Base-by-base conservation (phyloP, 2,329 filamentous ascomycete species). In the Zymoseptoria pseudotritici region DNA sequence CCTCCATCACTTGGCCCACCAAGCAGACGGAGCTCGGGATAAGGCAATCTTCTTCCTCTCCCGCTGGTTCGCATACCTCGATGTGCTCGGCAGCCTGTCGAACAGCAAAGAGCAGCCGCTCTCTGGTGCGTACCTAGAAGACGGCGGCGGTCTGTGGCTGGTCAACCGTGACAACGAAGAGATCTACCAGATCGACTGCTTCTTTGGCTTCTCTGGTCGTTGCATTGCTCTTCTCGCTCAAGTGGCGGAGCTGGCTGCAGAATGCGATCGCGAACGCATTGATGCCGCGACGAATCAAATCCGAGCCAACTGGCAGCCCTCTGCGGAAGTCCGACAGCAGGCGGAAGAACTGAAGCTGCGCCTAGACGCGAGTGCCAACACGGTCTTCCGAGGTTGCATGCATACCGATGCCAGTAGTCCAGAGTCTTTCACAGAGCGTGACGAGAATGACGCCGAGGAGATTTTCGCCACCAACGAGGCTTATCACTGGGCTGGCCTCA, bases 51-150 rank as follows among this genome's bases (percentile, higher is more conserved):
- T 87, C 57, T 94, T 95, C 69, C 80, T 94, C 9, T 86, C 84
- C 65, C 85, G 88, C 60, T 95, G 90, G 90, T 88, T 94, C 64
- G 88, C 87, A 1, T 94, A 94, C 73, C 81, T 95, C 20, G 90
- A 94, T 69, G 85, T 94, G 1, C 77, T 94, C 58, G 90, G 89
- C 22, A 86, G 84, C 50, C 78, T 95, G 24, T 86, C 78, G 58
- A 78, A 75, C 63, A 75, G 75, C 56, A 76, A 76, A 56, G 74
- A 77, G 60, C 69, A 70, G 42, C 77, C 77, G 0, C 68, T 80
- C 1, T 73, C 72, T 51, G 73, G 71, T 19, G 67, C 67, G 49
- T 80, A 80, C 64, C 61, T 69, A 10, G 71, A 73, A 60, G 69
- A 73, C 51, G 71, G 71, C n/a, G 69, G 70, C 9, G 71, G 71